Evolutionary conservation across 2,329 filamentous ascomycete species (phyloP).

Genomic region (Curvularia spicifera): DNA sequence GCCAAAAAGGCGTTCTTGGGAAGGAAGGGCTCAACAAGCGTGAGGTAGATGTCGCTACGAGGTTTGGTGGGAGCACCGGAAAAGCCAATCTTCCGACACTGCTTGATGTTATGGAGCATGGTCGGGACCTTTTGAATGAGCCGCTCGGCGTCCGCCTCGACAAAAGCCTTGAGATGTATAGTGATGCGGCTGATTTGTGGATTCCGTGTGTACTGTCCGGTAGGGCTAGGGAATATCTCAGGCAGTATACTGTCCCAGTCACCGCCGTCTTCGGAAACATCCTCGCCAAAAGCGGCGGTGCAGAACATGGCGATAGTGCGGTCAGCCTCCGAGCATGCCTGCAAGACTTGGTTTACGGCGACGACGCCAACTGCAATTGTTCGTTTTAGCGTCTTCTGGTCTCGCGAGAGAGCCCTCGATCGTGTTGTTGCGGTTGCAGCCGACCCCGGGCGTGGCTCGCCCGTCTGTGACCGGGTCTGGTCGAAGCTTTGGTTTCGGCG

Average conservation of each 20-base stretch:
- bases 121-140: constrained; percentile 89
- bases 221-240: constrained; percentile 68
- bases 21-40: constrained; percentile 78
- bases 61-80: constrained; percentile 87
- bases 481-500: constrained; percentile 34
- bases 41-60: constrained; percentile 94
- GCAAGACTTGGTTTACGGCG: constrained; percentile 76
- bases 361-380: constrained; percentile 79
- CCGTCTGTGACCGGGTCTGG: constrained; percentile 27
- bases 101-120: constrained; percentile 77
- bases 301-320: constrained; percentile 81
- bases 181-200: constrained; percentile 77
- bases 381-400: constrained; percentile 65
- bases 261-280: constrained; percentile 58
- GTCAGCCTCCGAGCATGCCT: constrained; percentile 73
- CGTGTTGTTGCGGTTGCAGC: constrained; percentile 38
- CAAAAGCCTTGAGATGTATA: constrained; percentile 79
- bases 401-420: constrained; percentile 40
- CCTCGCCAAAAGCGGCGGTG: constrained; percentile 54
- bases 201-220: constrained; percentile 76
- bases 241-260: constrained; percentile 77
- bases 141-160: constrained; percentile 75
- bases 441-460: constrained; percentile 39
- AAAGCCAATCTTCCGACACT: constrained; percentile 90
- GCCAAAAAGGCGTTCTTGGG: constrained; percentile 69